These are phyloP conservation scores for Dinochytrium kinnereticum DNA, from an alignment of 371 early-diverging fungal genomes.

Conservation along the genomic window DNA sequence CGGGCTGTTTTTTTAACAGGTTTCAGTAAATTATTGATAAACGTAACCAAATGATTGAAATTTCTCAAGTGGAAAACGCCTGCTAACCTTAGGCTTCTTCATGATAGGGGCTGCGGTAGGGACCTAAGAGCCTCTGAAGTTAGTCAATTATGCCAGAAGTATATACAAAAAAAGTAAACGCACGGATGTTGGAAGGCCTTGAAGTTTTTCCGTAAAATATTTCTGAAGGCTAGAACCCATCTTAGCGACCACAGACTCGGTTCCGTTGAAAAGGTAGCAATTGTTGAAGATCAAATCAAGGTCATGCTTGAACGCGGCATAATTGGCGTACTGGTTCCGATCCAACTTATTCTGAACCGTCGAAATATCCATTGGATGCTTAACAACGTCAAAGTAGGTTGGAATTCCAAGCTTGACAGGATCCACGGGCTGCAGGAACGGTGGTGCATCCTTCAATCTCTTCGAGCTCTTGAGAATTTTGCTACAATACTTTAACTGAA, in stretches of 20 bases:
- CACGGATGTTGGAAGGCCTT: conserved; percentile 65
- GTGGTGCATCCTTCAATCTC: conserved; percentile 73
- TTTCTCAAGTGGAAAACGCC: too few species aligned
- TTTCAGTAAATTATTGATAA: too few species aligned
- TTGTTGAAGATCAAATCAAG: conserved; percentile 83
- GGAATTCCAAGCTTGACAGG: conserved; percentile 89
- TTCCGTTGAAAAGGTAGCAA: conserved; percentile 92
- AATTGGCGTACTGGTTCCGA: conserved; percentile 60
- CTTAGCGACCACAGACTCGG: conserved; percentile 73
- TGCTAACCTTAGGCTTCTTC: conserved; percentile 15
- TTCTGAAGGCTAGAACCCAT: conserved; percentile 76
- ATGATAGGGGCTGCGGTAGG: background rate
- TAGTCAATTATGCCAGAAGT: background rate
- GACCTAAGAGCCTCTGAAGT: background rate
- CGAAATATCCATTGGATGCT: conserved; percentile 96
- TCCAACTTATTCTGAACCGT: conserved; percentile 87
- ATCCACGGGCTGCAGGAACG: conserved; percentile 95
- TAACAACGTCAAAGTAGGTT: conserved; percentile 92
- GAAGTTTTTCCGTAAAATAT: conserved; percentile 71
- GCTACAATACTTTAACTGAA: conserved; percentile 80
- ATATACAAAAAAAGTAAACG: conserved; percentile 34
- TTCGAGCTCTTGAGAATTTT: conserved; percentile 77
- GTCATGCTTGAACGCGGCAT: conserved; percentile 76
- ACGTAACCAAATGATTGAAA: too few species aligned
- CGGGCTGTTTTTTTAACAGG: too few species aligned